A percentile compares a stretch with the other conserved stretches of the same genome.
phyloP scores from a whole-genome alignment of 352 stramenopile genomes.

The Globisporangium nagaii region DNA sequence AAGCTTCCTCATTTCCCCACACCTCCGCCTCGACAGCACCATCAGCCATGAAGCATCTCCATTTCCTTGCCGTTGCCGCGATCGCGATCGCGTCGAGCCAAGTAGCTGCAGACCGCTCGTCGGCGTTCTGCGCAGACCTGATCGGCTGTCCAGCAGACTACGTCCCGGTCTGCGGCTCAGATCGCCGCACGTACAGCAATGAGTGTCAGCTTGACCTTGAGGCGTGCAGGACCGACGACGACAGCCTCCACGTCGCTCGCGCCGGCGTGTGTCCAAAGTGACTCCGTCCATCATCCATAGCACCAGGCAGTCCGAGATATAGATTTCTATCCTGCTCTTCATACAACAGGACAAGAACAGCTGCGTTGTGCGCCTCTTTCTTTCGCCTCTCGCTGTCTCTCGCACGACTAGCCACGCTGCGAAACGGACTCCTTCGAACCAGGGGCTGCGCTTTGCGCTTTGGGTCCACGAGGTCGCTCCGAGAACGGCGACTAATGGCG shows the following conservation, averaged over 20 bases:
- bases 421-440: too few relatives aligned
- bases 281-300: too few relatives aligned
- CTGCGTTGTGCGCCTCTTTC: too few relatives aligned
- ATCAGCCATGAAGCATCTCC: neutral
- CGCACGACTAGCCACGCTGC: too few relatives aligned
- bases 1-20: neutral
- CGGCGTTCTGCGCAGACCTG: neutral
- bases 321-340: too few relatives aligned
- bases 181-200: constrained; percentile 18
- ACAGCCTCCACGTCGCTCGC: neutral
- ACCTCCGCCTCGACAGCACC: neutral
- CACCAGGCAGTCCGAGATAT: too few relatives aligned
- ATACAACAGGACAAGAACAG: too few relatives aligned
- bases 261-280: neutral
- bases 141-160: neutral
- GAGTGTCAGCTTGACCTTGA: constrained; percentile 9
- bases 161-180: constrained; percentile 14
- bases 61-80: neutral
- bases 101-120: neutral
- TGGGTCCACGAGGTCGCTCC: too few relatives aligned
- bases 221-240: constrained; percentile 7
- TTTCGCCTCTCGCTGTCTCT: too few relatives aligned
- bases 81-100: neutral
- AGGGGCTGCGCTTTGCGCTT: too few relatives aligned
- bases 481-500: too few relatives aligned